phyloP scores from a whole-genome alignment of 163 green algal species.

The Scenedesmus sp. region DNA sequence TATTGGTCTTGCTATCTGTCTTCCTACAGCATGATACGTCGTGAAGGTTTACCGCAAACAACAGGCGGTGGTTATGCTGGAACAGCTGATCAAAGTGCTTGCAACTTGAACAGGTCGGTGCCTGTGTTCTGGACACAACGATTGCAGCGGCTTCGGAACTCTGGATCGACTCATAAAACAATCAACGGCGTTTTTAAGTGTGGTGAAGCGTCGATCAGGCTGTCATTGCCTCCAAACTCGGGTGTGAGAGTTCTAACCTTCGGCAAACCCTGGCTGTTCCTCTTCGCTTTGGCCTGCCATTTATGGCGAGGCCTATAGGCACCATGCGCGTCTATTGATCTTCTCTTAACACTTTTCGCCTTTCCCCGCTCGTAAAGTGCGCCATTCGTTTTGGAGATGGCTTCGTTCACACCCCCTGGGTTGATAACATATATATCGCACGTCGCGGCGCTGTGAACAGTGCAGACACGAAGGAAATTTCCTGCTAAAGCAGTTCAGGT shows the following conservation, averaged over 20 bases:
- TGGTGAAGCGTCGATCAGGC: neutral
- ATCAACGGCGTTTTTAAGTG: neutral
- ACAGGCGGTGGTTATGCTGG: neutral
- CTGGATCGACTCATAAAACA: no score
- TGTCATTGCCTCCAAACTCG: neutral
- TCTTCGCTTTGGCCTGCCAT: neutral
- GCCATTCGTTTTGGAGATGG: no score
- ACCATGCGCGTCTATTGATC: no score
- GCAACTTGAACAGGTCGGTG: neutral
- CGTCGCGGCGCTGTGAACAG: no score
- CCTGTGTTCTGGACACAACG: neutral
- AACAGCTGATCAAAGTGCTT: neutral
- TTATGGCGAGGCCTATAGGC: no score
- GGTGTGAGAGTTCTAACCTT: neutral
- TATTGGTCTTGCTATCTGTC: neutral
- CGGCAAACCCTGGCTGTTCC: neutral
- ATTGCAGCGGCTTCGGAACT: neutral
- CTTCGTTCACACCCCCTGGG: no score
- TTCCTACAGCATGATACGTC: neutral
- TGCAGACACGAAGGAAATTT: no score
- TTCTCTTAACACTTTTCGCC: no score
- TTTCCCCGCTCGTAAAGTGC: no score
- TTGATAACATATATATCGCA: no score
- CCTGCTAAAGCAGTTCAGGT: no score
- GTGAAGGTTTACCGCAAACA: neutral